Evolutionary conservation across 2,329 filamentous ascomycete genomes (phyloP), one percentile per base, ranked within the genome.

Genomic region (Chrysosporium keratinophilum): DNA sequence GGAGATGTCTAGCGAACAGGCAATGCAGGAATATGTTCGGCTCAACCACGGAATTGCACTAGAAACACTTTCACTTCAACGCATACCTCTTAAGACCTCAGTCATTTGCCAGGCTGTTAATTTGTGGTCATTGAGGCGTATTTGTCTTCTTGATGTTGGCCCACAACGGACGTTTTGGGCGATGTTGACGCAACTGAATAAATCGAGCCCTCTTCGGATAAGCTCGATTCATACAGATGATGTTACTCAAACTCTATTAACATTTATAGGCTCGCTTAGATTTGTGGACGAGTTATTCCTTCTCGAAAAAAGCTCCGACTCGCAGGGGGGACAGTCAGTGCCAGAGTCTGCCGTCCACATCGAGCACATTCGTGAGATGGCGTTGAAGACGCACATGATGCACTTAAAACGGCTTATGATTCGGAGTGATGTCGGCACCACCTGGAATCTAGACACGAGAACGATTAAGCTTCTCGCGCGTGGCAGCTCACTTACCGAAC

Each of bases 61-160:
- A 1, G 67, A 78, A 49, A 73, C 72, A 1, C 69, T 85, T 15
- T 73, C 73, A 52, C 71, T 84, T 23, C 73, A 82, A 60, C 71
- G 82, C 33, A 75, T 85, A 34, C 82, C 82, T 0, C 72, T 82
- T 59, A 81, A 78, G 63, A 72, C 80, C 1, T 78, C 77, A 0
- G 74, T 83, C 0, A 62, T 85, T 7, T 75, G 72, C 15, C 71
- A 74, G 28, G 78, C 78, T 0, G 67, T 85, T 35, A 79, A 85
- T 59, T 61, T 85, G 2, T 70, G 69, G n/a, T 70, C 71, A 3
- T 69, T 85, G n/a, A 76, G 69, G 58, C 74, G 73, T 45, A 69
- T 85, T 15, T 81, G 80, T 1, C 69, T 85, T 20, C 74, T 85
- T 44, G 83, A 82, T 57, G 81, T 84, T 15, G 82, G 82, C 1